Percentiles rank a stretch among this genome's conserved stretches.
Conservation (phyloP, 768 basidiomycete species). For the Coprinopsis cinerea region DNA sequence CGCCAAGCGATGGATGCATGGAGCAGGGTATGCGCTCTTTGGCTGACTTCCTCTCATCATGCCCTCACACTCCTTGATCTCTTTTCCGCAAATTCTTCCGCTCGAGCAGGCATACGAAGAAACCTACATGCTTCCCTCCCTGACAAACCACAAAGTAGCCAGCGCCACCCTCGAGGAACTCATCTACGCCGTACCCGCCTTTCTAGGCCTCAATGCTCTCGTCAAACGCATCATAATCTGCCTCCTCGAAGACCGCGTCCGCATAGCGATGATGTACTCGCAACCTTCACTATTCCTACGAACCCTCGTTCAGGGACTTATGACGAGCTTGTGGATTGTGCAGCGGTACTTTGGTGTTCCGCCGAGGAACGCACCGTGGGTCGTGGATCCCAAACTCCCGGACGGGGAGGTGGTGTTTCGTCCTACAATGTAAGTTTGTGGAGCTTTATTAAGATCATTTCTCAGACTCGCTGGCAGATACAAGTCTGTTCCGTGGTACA, state of each 20-base stretch:
- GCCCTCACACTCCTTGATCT: neutral
- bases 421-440: too few relatives aligned
- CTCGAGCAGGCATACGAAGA: slow-evolving; percentile 34
- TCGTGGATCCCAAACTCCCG: too few relatives aligned
- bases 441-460: too few relatives aligned
- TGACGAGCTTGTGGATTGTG: too few relatives aligned
- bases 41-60: neutral
- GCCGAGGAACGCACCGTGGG: too few relatives aligned
- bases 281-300: too few relatives aligned
- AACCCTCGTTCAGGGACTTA: too few relatives aligned
- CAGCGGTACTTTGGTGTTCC: too few relatives aligned
- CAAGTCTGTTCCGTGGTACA: too few relatives aligned
- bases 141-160: slow-evolving; percentile 35
- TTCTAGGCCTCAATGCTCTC: slow-evolving; percentile 33
- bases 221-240: slow-evolving; percentile 27
- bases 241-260: slow-evolving; percentile 36
- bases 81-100: neutral
- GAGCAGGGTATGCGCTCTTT: slow-evolving; percentile 26
- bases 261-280: slow-evolving; percentile 37
- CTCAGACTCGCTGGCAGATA: too few relatives aligned
- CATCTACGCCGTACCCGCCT: slow-evolving; percentile 29
- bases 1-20: slow-evolving; percentile 32
- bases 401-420: too few relatives aligned
- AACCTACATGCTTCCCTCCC: slow-evolving; percentile 34
- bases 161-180: slow-evolving; percentile 35